Base-by-base conservation (phyloP, 768 basidiomycete genomes). In the Podaxis sp. region DNA sequence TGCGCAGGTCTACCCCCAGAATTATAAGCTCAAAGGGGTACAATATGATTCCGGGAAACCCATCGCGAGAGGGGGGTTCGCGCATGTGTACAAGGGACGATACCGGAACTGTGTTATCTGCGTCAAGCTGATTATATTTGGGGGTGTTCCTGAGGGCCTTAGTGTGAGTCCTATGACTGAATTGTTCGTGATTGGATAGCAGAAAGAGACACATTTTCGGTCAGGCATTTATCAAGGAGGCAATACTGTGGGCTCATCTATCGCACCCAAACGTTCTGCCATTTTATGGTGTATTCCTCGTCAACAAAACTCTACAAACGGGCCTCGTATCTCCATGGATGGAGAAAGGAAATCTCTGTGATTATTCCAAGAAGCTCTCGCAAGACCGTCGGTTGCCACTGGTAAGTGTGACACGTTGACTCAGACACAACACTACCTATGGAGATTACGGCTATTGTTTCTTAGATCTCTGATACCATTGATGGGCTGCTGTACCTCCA, bases 241-340 rank as follows among this genome's bases (percentile, higher is more conserved):
- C 72, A 10, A 65, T 72, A 17, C 48, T 73, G 51, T 78, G 77
- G 76, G 66, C 66, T 6, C 70, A 75, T 58, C 55, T 78, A 6
- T 66, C 59, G 0, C 78, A 79, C 60, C 68, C 70, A 0, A 77
- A 78, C 41, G 72, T 78, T n/a, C 64, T 79, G 28, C 76, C 75
- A 2, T 63, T 78, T 26, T 72, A 74, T 66, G 76, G 77, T 1
- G 53, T 74, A 13, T 78, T 66, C 44, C 60, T 66, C 13, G 48
- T 66, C 24, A 52, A 55, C 10, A 50, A 20, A 11, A 11, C 8
- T 10, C 52, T 15, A 41, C 22, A 28, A 30, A 44, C 46, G 28
- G 50, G 62, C 20, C 49, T 72, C 2, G 62, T 72, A 0, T 70
- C 69, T 4, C 69, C 69, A 5, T 72, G 66, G 66, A 67, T 66